A percentile compares a stretch with the other conserved stretches of the same genome.
Conservation (phyloP, 2,329 filamentous ascomycete genomes). For the Trichothecium sympodiale region DNA sequence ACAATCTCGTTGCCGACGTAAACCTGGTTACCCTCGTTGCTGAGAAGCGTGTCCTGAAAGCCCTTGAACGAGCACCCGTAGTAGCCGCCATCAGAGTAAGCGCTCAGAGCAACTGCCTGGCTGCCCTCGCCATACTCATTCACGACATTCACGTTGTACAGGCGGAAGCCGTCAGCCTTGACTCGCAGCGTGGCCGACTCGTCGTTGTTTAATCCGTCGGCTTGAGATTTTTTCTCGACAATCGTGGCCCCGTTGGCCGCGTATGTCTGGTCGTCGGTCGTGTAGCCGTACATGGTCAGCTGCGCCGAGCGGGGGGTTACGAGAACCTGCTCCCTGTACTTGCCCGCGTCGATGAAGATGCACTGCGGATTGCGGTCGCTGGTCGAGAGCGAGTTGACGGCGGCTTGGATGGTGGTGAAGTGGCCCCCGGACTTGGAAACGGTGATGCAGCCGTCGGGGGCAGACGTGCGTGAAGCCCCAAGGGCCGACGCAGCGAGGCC, state of each 20-base stretch:
- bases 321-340: constrained; percentile 48
- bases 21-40: constrained; percentile 33
- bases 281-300: constrained; percentile 46
- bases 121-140: constrained; percentile 35
- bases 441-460: constrained; percentile 18
- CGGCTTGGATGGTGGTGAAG: constrained; percentile 12
- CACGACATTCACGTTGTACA: constrained; percentile 50
- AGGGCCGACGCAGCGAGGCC: constrained; percentile 4
- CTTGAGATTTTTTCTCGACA: constrained; percentile 27
- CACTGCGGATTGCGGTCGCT: constrained; percentile 5
- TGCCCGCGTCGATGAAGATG: constrained; percentile 26
- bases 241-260: constrained; percentile 45
- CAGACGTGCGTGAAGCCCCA: constrained; percentile 14
- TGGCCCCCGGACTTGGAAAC: constrained; percentile 15
- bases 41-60: constrained; percentile 39
- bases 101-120: constrained; percentile 35
- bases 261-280: constrained; percentile 39
- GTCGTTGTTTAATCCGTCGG: constrained; percentile 39
- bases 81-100: constrained; percentile 31
- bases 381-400: constrained; percentile 10
- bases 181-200: constrained; percentile 33
- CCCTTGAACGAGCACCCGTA: constrained; percentile 34
- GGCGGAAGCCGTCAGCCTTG: constrained; percentile 36
- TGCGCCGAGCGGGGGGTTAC: constrained; percentile 36
- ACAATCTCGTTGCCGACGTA: constrained; percentile 31